Conservation (phyloP, 1,284 basidiomycete species). For the Mycena sp. region DNA sequence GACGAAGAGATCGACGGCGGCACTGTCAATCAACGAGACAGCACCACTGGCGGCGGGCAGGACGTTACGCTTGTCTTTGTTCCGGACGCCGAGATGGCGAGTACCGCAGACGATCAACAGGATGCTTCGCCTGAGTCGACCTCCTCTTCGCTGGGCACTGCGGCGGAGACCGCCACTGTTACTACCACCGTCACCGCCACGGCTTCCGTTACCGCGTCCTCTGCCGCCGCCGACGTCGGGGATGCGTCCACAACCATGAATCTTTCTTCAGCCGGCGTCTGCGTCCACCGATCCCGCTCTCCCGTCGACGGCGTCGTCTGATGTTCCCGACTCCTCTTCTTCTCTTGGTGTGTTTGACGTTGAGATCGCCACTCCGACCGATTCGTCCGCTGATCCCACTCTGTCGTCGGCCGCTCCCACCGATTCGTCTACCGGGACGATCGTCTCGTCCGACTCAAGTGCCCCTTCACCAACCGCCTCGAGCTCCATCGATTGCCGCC, state of each 20-base stretch:
- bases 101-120: conserved; percentile 31
- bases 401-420: conserved; percentile 19
- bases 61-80: conserved; percentile 60
- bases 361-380: conserved; percentile 35
- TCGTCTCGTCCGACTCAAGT: conserved; percentile 19
- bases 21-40: no score
- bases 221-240: conserved; percentile 21
- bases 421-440: conserved; percentile 16
- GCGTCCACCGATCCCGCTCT: conserved; percentile 11
- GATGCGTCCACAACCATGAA: conserved; percentile 26
- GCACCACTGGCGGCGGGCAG: conserved; percentile 26
- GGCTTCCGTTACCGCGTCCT: conserved; percentile 9
- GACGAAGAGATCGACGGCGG: neutral
- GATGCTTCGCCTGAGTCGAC: neutral
- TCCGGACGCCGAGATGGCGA: conserved; percentile 33
- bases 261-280: conserved; percentile 15
- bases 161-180: conserved; percentile 25
- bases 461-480: conserved; percentile 20
- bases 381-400: conserved; percentile 29
- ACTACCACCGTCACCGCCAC: conserved; percentile 29
- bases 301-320: neutral
- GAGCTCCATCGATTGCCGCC: conserved; percentile 28
- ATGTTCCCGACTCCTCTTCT: neutral
- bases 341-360: conserved; percentile 39
- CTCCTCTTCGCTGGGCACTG: conserved; percentile 3